Evolutionary conservation across 2,329 filamentous ascomycete genomes (phyloP).

Genomic region (Zalaria obscura): DNA sequence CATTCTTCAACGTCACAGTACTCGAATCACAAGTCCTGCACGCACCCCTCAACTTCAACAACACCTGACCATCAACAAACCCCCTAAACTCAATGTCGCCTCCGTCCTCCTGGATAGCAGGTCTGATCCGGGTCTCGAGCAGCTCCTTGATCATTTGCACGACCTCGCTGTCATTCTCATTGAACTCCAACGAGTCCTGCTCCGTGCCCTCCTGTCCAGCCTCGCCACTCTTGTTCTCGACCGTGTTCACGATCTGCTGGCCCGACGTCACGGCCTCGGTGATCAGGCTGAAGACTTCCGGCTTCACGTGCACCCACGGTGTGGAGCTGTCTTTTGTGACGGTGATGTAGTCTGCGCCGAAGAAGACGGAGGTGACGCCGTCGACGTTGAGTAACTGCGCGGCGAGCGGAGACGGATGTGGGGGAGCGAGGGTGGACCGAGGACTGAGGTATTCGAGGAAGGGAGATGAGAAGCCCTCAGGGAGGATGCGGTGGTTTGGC

Average conservation of each 20-base stretch:
- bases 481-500: constrained; percentile 76
- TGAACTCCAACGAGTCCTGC: constrained; percentile 64
- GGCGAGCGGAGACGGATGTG: constrained; percentile 81
- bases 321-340: constrained; percentile 80
- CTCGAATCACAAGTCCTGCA: constrained; percentile 95
- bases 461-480: constrained; percentile 53
- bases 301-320: constrained; percentile 89
- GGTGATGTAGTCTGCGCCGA: constrained; percentile 90
- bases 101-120: constrained; percentile 93
- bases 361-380: constrained; percentile 89
- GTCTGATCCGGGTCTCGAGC: constrained; percentile 84
- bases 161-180: constrained; percentile 85
- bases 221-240: constrained; percentile 42
- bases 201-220: constrained; percentile 30
- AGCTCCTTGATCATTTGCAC: constrained; percentile 98
- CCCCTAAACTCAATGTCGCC: constrained; percentile 93
- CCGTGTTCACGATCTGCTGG: constrained; percentile 61
- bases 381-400: constrained; percentile 86
- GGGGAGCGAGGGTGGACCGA: constrained; percentile 73
- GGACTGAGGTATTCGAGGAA: constrained; percentile 89
- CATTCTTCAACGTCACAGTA: constrained; percentile 92
- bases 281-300: constrained; percentile 88
- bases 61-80: constrained; percentile 58
- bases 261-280: constrained; percentile 82
- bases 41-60: constrained; percentile 68